Evolutionary conservation across 495 filamentous ascomycete species (phyloP), one percentile per base, ranked within the genome.

Genomic region (Filosporella fistucella): DNA sequence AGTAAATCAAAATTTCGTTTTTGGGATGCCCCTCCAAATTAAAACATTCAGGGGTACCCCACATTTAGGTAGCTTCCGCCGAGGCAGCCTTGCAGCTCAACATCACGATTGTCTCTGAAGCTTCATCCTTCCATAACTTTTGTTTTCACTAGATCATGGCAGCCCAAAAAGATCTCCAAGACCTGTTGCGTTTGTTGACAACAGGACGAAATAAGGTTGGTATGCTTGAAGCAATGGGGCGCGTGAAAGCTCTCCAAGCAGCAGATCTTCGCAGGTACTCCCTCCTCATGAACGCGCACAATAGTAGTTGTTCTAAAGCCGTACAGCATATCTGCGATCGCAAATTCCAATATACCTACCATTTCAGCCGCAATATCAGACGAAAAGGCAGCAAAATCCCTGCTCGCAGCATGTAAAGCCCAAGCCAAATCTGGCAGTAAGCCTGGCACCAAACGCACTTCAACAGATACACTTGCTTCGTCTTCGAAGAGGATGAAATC

Each of bases 101-200:
- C n/a, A n/a, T n/a, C n/a, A n/a, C n/a, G n/a, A n/a, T n/a, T n/a
- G n/a, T n/a, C n/a, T n/a, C n/a, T n/a, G n/a, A n/a, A n/a, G n/a
- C n/a, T n/a, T n/a, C n/a, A n/a, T n/a, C n/a, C n/a, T n/a, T n/a
- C n/a, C n/a, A n/a, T n/a, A n/a, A n/a, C n/a, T n/a, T n/a, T n/a
- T n/a, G n/a, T n/a, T n/a, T n/a, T n/a, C n/a, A n/a, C n/a, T n/a
- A n/a, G n/a, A 61, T 14, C 28, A 78, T 78, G 75, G 68, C 72
- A 7, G 59, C 75, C 18, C 72, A 71, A 52, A 68, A 76, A 49
- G 78, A 86, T 49, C 68, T 89, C 11, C 82, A 87, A 61, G 69
- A 78, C 36, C 69, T 91, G n/a, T 69, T 91, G 34, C 84, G 86
- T 38, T 85, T 93, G 42, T 74, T 91, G 24, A 84, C 86, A 0